Evolutionary conservation across 2,329 filamentous ascomycete species (phyloP).

Genomic region (Penicillium decumbens): DNA sequence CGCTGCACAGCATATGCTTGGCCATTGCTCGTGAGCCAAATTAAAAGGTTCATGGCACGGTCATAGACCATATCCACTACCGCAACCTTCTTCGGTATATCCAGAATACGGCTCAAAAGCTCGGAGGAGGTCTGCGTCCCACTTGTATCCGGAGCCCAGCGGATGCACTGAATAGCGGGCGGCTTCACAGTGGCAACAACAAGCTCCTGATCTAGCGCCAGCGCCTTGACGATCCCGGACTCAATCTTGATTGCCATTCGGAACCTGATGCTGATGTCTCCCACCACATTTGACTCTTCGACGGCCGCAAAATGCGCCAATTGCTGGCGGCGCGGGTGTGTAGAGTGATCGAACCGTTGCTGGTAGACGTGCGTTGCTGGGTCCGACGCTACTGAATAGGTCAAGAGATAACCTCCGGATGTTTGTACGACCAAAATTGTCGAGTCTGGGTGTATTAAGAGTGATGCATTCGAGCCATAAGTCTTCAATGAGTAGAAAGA

Average conservation of each 20-base stretch:
- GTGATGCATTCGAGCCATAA: constrained; percentile 79
- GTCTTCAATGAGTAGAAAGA: constrained; percentile 72
- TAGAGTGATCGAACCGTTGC: constrained; percentile 61
- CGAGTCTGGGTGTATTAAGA: constrained; percentile 85
- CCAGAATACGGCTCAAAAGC: constrained; percentile 78
- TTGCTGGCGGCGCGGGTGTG: constrained; percentile 45
- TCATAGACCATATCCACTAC: constrained; percentile 88
- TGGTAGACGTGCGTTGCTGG: constrained; percentile 78
- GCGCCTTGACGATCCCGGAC: constrained; percentile 80
- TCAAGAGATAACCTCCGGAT: constrained; percentile 79
- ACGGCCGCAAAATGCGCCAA: constrained; percentile 57
- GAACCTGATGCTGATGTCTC: constrained; percentile 85
- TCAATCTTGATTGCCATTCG: constrained; percentile 98
- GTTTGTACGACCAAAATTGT: constrained; percentile 90
- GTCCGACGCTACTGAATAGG: constrained; percentile 85
- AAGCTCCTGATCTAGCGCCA: constrained; percentile 88
- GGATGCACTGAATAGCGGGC: constrained; percentile 91
- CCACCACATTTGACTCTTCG: constrained; percentile 75
- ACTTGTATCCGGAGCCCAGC: constrained; percentile 79
- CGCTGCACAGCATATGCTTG: constrained; percentile 87
- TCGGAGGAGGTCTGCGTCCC: constrained; percentile 88
- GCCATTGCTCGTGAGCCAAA: constrained; percentile 87
- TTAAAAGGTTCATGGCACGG: constrained; percentile 89
- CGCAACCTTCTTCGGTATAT: constrained; percentile 71
- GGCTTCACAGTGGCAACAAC: constrained; percentile 88